Conservation (phyloP, 352 stramenopile species). For the Phytophthora citrophthora region DNA sequence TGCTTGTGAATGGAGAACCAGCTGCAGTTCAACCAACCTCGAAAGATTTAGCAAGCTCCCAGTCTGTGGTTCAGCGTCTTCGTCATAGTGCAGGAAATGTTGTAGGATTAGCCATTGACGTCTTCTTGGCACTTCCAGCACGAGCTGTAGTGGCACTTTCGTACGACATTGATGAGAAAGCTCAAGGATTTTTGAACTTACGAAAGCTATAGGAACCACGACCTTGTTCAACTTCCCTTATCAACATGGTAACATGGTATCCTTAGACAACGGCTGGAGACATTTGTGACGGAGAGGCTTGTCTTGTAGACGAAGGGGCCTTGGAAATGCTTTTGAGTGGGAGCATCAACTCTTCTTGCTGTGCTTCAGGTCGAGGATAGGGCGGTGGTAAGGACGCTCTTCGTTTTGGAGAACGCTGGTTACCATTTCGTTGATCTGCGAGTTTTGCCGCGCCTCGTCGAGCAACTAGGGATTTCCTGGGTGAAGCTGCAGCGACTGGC, state of each 20-base stretch:
- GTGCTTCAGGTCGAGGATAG: slow-evolving; percentile 2
- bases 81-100: slow-evolving; percentile 70
- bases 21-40: slow-evolving; percentile 25
- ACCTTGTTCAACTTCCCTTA: neutral
- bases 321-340: slow-evolving; percentile 16
- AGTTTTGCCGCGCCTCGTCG: slow-evolving; percentile 4
- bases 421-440: slow-evolving; percentile 6
- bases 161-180: slow-evolving; percentile 75
- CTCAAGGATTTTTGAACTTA: slow-evolving; percentile 75
- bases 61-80: slow-evolving; percentile 31
- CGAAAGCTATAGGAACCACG: slow-evolving; percentile 58
- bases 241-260: neutral
- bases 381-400: slow-evolving; percentile 14
- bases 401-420: slow-evolving; percentile 11
- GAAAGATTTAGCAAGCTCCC: slow-evolving; percentile 6
- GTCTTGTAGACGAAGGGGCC: slow-evolving; percentile 27
- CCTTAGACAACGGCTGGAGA: slow-evolving; percentile 9
- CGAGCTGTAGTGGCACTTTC: slow-evolving; percentile 53
- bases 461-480: slow-evolving; percentile 8
- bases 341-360: slow-evolving; percentile 1
- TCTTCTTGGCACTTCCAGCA: slow-evolving; percentile 64
- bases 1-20: slow-evolving; percentile 73
- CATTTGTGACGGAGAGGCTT: slow-evolving; percentile 22
- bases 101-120: slow-evolving; percentile 52
- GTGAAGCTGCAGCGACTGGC: slow-evolving; percentile 2